phyloP scores from a whole-genome alignment of 2,329 filamentous ascomycete genomes.

The Aciculosporium take region DNA sequence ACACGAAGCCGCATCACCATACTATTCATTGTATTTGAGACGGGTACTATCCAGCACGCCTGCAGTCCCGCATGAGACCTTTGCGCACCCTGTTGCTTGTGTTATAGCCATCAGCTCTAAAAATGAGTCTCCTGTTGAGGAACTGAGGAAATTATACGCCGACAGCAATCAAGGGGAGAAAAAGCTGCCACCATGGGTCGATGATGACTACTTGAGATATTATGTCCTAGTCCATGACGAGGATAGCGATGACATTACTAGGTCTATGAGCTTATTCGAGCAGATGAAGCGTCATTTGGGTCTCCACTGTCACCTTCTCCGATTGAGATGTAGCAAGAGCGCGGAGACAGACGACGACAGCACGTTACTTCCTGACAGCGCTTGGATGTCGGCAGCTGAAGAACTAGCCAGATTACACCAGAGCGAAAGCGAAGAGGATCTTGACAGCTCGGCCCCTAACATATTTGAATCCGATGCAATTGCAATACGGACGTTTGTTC shows the following conservation, averaged over 20 bases:
- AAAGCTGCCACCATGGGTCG: conserved; percentile 69
- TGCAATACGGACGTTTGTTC: conserved; percentile 75
- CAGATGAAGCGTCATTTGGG: conserved; percentile 99
- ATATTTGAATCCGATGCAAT: conserved; percentile 88
- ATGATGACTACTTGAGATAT: conserved; percentile 84
- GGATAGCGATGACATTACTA: conserved; percentile 80
- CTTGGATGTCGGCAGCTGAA: conserved; percentile 82
- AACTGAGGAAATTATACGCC: conserved; percentile 68
- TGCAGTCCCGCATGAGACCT: conserved; percentile 76
- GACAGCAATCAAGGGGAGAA: conserved; percentile 68
- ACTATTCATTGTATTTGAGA: conserved; percentile 75
- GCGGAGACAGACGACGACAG: conserved; percentile 86
- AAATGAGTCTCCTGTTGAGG: conserved; percentile 71
- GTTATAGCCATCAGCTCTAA: conserved; percentile 90
- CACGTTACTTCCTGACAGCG: conserved; percentile 61
- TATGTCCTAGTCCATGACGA: conserved; percentile 96
- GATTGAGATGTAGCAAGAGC: conserved; percentile 72
- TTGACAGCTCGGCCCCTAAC: conserved; percentile 58
- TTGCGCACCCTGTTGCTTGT: conserved; percentile 85
- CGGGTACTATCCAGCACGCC: conserved; percentile 69
- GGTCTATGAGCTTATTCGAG: conserved; percentile 82
- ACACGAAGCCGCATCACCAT: conserved; percentile 49
- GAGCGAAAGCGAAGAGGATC: conserved; percentile 52
- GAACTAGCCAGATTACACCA: conserved; percentile 62
- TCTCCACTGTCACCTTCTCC: conserved; percentile 80